phyloP scores from a whole-genome alignment of 2,329 filamentous ascomycete species.

The Graphilbum ipis-grandicollis region DNA sequence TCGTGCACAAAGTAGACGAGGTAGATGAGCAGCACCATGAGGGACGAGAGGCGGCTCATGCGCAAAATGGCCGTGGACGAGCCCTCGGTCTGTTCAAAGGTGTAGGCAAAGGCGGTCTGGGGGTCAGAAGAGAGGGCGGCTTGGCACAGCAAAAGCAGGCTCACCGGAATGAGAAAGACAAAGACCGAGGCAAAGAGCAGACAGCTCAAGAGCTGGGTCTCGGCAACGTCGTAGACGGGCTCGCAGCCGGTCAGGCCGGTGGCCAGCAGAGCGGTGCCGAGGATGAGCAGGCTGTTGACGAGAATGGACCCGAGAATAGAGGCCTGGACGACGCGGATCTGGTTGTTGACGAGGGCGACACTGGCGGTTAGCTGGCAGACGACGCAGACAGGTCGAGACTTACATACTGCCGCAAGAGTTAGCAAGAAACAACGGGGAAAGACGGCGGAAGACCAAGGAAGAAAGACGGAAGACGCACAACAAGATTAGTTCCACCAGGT shows the following conservation, averaged over 20 bases:
- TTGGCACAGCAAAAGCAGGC: neutral
- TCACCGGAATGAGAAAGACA: slow-evolving; percentile 7
- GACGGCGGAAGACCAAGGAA: slow-evolving; percentile 1
- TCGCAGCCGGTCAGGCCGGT: slow-evolving; percentile 50
- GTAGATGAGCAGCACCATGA: slow-evolving; percentile 67
- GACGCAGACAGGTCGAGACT: slow-evolving; percentile 23
- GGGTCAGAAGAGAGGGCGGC: neutral
- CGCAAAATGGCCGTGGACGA: slow-evolving; percentile 9
- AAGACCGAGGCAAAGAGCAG: slow-evolving; percentile 48
- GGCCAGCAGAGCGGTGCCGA: slow-evolving; percentile 65
- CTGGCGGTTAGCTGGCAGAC: slow-evolving; percentile 10
- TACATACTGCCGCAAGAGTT: slow-evolving; percentile 42
- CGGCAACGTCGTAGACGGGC: slow-evolving; percentile 70
- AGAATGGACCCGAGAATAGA: slow-evolving; percentile 94
- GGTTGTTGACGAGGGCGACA: slow-evolving; percentile 60
- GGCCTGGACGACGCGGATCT: slow-evolving; percentile 93
- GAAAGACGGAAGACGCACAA: slow-evolving; percentile 27
- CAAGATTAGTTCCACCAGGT: slow-evolving; percentile 63
- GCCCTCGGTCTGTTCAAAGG: slow-evolving; percentile 1
- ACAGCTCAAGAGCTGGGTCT: slow-evolving; percentile 7
- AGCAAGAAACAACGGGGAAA: slow-evolving; percentile 5
- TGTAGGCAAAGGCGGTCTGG: slow-evolving; percentile 6
- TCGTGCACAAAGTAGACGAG: slow-evolving; percentile 73
- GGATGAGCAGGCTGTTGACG: slow-evolving; percentile 79
- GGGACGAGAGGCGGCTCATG: slow-evolving; percentile 7